Evolutionary conservation across 495 filamentous ascomycete genomes (phyloP).

Genomic region (Aspergillus nidulans): DNA sequence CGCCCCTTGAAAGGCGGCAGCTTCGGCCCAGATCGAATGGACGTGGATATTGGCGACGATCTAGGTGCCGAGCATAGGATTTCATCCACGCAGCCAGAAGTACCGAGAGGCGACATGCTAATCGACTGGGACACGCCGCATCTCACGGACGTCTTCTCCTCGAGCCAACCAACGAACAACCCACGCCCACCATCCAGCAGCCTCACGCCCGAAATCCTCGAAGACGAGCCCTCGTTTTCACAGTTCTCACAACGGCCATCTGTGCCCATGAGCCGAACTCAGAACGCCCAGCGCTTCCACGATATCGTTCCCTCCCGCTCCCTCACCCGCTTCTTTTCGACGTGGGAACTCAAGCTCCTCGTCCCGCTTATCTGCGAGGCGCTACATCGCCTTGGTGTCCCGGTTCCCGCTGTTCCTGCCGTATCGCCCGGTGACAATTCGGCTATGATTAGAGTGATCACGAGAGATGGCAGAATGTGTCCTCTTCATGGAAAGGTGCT

Average conservation of each 20-base stretch:
- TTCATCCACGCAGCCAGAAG: constrained; percentile 78
- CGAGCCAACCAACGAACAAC: constrained; percentile 45
- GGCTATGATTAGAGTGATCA: constrained; percentile 66
- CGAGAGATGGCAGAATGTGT: constrained; percentile 75
- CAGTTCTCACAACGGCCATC: constrained; percentile 82
- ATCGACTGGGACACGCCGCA: constrained; percentile 76
- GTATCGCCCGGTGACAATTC: constrained; percentile 42
- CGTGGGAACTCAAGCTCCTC: constrained; percentile 70
- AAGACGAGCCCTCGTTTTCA: constrained; percentile 84
- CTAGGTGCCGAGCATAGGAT: constrained; percentile 45
- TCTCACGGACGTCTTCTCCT: constrained; percentile 48
- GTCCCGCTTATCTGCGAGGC: constrained; percentile 76
- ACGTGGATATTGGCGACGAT: constrained; percentile 47
- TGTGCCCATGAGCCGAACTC: constrained; percentile 78
- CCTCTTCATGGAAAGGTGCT: constrained; percentile 77
- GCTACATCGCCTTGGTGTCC: constrained; percentile 76
- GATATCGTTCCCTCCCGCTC: constrained; percentile 81
- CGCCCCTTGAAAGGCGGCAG: constrained; percentile 35
- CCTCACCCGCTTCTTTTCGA: constrained; percentile 87
- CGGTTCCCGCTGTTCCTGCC: constrained; percentile 51
- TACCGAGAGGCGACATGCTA: constrained; percentile 57
- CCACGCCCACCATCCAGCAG: constrained; percentile 19
- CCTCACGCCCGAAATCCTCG: constrained; percentile 57
- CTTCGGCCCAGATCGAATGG: constrained; percentile 42
- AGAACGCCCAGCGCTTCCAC: constrained; percentile 78